Conservation (phyloP, 331 rosid species). For the Cydonia oblonga region DNA sequence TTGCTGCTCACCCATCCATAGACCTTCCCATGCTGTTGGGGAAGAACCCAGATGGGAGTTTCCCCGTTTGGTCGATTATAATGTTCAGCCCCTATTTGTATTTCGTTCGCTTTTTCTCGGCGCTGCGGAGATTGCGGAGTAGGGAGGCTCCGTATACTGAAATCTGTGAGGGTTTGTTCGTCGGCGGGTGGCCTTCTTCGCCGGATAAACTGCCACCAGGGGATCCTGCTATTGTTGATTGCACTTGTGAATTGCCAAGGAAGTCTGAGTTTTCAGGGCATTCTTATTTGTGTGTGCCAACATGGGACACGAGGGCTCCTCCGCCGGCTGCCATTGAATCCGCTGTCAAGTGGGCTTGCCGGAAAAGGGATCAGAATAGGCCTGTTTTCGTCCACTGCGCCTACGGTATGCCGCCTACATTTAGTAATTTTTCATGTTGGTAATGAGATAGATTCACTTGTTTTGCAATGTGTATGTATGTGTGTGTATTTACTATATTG, state of each 20-base stretch:
- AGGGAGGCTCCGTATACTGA: constrained; percentile 48
- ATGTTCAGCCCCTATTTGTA: constrained; percentile 69
- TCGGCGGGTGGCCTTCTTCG: constrained; percentile 85
- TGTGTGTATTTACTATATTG: neutral
- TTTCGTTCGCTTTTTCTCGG: constrained; percentile 56
- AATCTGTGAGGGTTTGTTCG: constrained; percentile 52
- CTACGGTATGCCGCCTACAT: constrained; percentile 28
- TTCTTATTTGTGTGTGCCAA: constrained; percentile 60
- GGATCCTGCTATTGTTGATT: constrained; percentile 70
- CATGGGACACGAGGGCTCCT: constrained; percentile 89
- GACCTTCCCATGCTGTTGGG: constrained; percentile 71
- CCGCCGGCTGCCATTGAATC: constrained; percentile 50
- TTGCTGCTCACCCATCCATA: constrained; percentile 62
- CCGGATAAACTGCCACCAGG: constrained; percentile 67
- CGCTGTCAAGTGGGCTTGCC: constrained; percentile 71
- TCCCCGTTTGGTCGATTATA: constrained; percentile 45
- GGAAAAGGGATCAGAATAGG: constrained; percentile 49
- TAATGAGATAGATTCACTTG: neutral
- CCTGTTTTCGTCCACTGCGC: constrained; percentile 88
- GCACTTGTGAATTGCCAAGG: constrained; percentile 85
- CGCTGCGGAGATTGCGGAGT: constrained; percentile 41
- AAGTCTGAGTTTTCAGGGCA: constrained; percentile 25
- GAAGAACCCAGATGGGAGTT: constrained; percentile 60
- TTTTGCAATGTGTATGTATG: neutral
- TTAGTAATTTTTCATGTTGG: neutral